Evolutionary conservation across 305 asterid genomes (phyloP).

Genomic region (Fraxinus dipetala): DNA sequence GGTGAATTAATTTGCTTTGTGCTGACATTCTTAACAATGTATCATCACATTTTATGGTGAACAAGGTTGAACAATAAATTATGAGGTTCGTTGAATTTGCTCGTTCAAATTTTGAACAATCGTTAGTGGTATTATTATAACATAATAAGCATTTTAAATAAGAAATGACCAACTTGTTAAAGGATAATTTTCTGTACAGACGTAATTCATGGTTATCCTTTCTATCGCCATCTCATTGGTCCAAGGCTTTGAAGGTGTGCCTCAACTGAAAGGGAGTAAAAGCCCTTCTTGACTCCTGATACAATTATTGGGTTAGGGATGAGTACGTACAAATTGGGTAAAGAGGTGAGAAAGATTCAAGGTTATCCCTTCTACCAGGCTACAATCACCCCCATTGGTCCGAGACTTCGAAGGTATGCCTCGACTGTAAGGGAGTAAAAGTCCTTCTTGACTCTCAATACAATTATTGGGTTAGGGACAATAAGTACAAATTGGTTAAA

Average conservation of each 20-base stretch:
- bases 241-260: not conserved
- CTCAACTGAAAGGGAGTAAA: not conserved
- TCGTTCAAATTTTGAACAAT: not conserved
- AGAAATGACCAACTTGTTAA: not conserved
- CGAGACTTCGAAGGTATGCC: not conserved
- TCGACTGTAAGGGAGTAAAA: not conserved
- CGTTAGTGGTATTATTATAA: not conserved
- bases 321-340: not conserved
- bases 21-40: not conserved
- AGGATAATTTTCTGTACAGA: not conserved
- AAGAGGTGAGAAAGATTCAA: not conserved
- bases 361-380: not conserved
- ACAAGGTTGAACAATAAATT: not conserved
- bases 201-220: not conserved
- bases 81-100: not conserved
- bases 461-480: not conserved
- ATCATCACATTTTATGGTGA: not conserved
- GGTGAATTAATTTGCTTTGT: not conserved
- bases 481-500: not conserved
- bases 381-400: not conserved
- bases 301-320: not conserved
- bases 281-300: not conserved
- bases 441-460: not conserved
- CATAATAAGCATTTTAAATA: not conserved
- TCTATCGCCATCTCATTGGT: not conserved